Conservation (phyloP, 495 filamentous ascomycete genomes). For the Thermochaetoides thermophila region DNA sequence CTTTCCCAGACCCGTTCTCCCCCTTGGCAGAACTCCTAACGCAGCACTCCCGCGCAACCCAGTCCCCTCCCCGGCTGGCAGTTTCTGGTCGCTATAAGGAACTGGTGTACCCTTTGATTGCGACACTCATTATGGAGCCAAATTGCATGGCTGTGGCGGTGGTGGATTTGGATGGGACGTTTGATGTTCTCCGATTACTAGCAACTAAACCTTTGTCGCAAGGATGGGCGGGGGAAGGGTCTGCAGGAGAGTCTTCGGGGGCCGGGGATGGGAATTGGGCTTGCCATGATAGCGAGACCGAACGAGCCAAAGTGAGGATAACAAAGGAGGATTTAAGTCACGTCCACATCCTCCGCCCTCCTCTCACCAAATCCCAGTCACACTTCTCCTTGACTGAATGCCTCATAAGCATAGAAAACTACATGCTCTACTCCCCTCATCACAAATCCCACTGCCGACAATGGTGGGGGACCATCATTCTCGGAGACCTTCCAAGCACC, state of each 20-base stretch:
- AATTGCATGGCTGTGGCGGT: conserved; percentile 46
- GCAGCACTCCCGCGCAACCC: conserved; percentile 22
- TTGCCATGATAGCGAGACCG: too few relatives aligned
- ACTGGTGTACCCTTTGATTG: conserved; percentile 50
- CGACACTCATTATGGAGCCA: conserved; percentile 39
- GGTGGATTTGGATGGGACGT: conserved; percentile 54
- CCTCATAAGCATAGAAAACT: conserved; percentile 22
- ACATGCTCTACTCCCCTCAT: conserved; percentile 30
- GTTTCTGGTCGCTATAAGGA: conserved; percentile 43
- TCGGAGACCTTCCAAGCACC: background rate
- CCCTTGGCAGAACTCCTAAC: conserved; percentile 25
- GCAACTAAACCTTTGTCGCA: conserved; percentile 1
- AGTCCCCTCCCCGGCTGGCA: conserved; percentile 21
- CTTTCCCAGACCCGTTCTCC: conserved; percentile 28
- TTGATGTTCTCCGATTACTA: conserved; percentile 44
- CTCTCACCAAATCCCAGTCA: conserved; percentile 4
- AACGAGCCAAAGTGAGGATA: too few relatives aligned
- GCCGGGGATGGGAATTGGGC: too few relatives aligned
- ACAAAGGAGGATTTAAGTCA: conserved; percentile 28
- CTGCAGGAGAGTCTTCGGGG: too few relatives aligned
- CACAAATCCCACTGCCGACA: conserved; percentile 30
- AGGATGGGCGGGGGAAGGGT: too few relatives aligned
- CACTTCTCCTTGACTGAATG: too few relatives aligned
- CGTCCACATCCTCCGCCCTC: conserved; percentile 26
- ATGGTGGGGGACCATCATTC: conserved; percentile 35